Conservation (phyloP, 139 green algal species). For the Trebouxia sp. region DNA sequence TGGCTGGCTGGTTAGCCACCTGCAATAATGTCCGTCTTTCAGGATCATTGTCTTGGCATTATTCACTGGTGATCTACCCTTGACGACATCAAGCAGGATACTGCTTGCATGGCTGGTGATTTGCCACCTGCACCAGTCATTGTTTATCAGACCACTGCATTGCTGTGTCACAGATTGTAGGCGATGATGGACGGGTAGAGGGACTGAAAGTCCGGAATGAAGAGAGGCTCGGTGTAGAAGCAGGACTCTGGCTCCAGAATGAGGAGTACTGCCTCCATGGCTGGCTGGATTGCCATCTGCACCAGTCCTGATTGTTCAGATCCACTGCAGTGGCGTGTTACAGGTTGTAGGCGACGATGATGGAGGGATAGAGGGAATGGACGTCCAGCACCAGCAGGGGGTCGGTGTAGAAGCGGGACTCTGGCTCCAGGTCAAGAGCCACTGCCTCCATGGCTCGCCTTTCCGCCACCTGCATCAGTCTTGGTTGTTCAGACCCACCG, state of each 20-base stretch:
- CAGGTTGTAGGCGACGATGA: slow-evolving; percentile 98
- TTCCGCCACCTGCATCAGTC: slow-evolving; percentile 61
- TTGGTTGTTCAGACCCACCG: slow-evolving; percentile 75
- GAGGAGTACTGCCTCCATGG: slow-evolving; percentile 92
- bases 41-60: no score
- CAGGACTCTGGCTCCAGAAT: slow-evolving; percentile 94
- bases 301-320: no score
- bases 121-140: slow-evolving; percentile 64
- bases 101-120: not conserved
- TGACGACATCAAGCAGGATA: no score
- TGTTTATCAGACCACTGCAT: slow-evolving; percentile 80
- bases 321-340: slow-evolving; percentile 93
- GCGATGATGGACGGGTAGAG: slow-evolving; percentile 98
- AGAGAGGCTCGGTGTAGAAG: slow-evolving; percentile 83
- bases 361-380: slow-evolving; percentile 95
- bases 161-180: slow-evolving; percentile 98
- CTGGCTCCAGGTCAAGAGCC: slow-evolving; percentile 96
- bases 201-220: slow-evolving; percentile 98
- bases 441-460: slow-evolving; percentile 94
- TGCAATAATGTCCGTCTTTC: slow-evolving; percentile 40
- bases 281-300: slow-evolving; percentile 86
- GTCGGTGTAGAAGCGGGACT: slow-evolving; percentile 78
- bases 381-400: slow-evolving; percentile 98
- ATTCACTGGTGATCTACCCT: no score
- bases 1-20: slow-evolving; percentile 89